Evolutionary conservation across 371 early-diverging fungal species (phyloP), one percentile per base, ranked within the genome.

Genomic region (Smittium mucronatum): DNA sequence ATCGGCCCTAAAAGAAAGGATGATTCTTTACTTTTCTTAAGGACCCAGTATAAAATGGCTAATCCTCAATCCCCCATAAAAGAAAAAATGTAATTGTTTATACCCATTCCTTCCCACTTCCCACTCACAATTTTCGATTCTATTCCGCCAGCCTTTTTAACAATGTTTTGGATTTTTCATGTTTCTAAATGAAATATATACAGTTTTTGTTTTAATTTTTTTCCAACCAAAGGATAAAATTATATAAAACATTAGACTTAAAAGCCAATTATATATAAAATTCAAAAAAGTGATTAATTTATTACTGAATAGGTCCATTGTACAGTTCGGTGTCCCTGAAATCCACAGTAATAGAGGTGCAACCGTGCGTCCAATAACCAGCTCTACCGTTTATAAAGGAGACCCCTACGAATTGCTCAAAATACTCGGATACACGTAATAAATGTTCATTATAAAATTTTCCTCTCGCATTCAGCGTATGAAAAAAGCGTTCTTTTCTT

Each of bases 1-100:
- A 34, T 36, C 26, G 67, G 67, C n/a, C 67, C 67, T 21, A 67
- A 32, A 67, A 34, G 67, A 67, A 67, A 67, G 47, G 36, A 67
- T 36, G 67, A 67, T 67, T 11, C 35, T 8, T 31, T 67, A 47
- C 57, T 67, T 26, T 67, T 36, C 67, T 17, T 36, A 15, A 2
- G 36, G 29, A 67, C 35, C 17, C 36, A 67, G 28, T 67, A 67
- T 31, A 29, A 30, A 34, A 64, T 64, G 64, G 16, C 64, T 30
- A 36, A 64, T 64, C 64, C 35, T 11, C 11, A 32, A 47, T 34
- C n/a, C 36, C 34, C 34, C 28, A 16, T 36, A 16, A 5, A 34
- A 25, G 36, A 64, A 64, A 33, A 29, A 47, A 67, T 28, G 67
- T 67, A 67, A 59, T 21, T 59, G 5, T 16, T 59, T 25, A 47